Base-by-base conservation (phyloP, 306 rosid genomes). In the Cicer arietinum region DNA sequence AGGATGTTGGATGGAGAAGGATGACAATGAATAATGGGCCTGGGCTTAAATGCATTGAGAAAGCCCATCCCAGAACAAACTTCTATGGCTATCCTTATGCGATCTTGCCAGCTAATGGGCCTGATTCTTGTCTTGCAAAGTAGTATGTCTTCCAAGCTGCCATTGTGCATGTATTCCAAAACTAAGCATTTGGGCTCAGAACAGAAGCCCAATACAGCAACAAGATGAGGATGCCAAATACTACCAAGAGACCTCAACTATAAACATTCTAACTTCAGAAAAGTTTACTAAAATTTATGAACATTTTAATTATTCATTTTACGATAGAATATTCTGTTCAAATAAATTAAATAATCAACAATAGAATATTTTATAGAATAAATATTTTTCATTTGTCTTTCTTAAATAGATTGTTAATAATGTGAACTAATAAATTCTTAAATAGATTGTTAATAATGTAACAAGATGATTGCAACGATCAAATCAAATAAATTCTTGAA, bases 181-280 rank as follows among this genome's bases (percentile, higher is more conserved):
- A 91, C 86, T 43, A 88, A 42, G 84, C 88, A 85, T 69, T 83
- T 85, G 6, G 82, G 89, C 77, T 89, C 88, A 0, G 64, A 74
- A 77, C 97, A 89, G 64, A 88, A 84, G 42, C 98, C 98, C 50
- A 88, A 54, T 81, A 80, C 75, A n/a, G 90, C 87, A 20, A 93
- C 81, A 74, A 91, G 61, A 72, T 90, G 85, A 11, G 98, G 98
- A 44, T 93, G 97, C 46, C 89, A 67, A 54, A 91, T 75, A 8
- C 73, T 54, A 69, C 90, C 80, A 2, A 91, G 81, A 48, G 73
- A 71, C 79, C 85, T 85, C 84, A 91, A 91, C 98, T 93, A 75
- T 77, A 67, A 67, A 41, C 2, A 63, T 68, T 25, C 7, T 8
- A 48, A 8, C 43, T 48, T 46, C 43, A 46, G 20, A 41, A 45